phyloP scores from a whole-genome alignment of 1,284 basidiomycete species.

The Ganoderma multipileum region DNA sequence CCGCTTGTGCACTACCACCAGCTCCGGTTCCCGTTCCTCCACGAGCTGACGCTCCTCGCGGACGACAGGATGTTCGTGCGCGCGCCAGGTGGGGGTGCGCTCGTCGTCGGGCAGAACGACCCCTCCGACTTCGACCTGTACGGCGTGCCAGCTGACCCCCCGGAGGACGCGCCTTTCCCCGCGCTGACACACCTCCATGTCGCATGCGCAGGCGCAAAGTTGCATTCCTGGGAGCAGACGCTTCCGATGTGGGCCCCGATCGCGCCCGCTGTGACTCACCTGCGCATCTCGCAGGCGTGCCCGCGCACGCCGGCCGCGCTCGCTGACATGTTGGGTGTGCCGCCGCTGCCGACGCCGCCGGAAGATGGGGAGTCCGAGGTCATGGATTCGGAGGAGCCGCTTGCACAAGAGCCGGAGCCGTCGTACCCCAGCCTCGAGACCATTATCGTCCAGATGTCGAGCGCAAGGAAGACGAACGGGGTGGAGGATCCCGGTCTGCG shows the following conservation, averaged over 20 bases:
- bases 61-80: constrained; percentile 29
- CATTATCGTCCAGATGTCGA: constrained; percentile 26
- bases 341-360: background rate
- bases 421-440: constrained; percentile 14
- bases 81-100: constrained; percentile 13
- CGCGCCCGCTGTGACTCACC: constrained; percentile 24
- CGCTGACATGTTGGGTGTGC: constrained; percentile 23
- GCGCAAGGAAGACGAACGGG: constrained; percentile 14
- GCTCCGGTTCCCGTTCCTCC: constrained; percentile 22
- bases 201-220: constrained; percentile 23
- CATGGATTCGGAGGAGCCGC: background rate
- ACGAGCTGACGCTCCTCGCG: constrained; percentile 29
- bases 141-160: constrained; percentile 6
- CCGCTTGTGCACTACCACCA: constrained; percentile 21
- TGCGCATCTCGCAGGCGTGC: constrained; percentile 26
- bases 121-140: constrained; percentile 28
- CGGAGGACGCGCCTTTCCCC: constrained; percentile 21
- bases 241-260: constrained; percentile 25
- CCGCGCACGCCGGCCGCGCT: constrained; percentile 18
- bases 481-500: constrained; percentile 6
- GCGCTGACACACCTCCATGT: constrained; percentile 25
- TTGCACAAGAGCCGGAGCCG: background rate
- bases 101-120: constrained; percentile 23
- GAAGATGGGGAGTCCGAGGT: background rate
- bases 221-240: constrained; percentile 30